A percentile compares a stretch with the other conserved stretches of the same genome.
Conservation (phyloP, 2,329 filamentous ascomycete species). For the Cladosporium sp. region DNA sequence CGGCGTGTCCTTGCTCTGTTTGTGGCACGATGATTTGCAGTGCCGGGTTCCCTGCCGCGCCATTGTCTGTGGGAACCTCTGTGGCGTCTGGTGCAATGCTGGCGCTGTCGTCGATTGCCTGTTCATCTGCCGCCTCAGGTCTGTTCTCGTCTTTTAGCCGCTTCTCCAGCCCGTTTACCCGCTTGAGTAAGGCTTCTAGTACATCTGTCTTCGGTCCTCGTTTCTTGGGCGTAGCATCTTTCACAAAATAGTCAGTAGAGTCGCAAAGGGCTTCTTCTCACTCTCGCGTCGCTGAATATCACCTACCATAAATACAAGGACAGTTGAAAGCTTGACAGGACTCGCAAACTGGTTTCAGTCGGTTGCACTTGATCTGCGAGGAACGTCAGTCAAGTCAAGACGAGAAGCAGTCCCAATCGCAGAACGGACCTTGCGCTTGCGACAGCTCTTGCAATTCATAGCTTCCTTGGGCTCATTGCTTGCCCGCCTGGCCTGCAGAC, state of each 20-base stretch:
- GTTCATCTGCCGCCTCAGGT: slow-evolving; percentile 16
- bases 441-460: slow-evolving; percentile 95
- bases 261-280: neutral
- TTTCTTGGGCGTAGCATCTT: slow-evolving; percentile 87
- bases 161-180: slow-evolving; percentile 82
- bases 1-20: neutral
- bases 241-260: slow-evolving; percentile 17
- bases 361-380: slow-evolving; percentile 86
- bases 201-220: slow-evolving; percentile 89
- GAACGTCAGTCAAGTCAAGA: slow-evolving; percentile 8
- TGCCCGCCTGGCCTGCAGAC: slow-evolving; percentile 69
- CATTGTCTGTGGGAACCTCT: neutral
- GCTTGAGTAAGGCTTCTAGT: slow-evolving; percentile 77
- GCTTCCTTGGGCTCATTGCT: slow-evolving; percentile 79
- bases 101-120: slow-evolving; percentile 19
- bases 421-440: slow-evolving; percentile 76
- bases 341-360: slow-evolving; percentile 79
- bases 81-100: slow-evolving; percentile 10
- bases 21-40: neutral
- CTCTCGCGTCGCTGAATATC: neutral
- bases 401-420: neutral
- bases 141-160: slow-evolving; percentile 58
- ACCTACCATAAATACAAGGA: slow-evolving; percentile 80
- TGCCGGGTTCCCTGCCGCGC: neutral
- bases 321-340: slow-evolving; percentile 89